A percentile compares a stretch with the other conserved stretches of the same genome.
Evolutionary conservation across 2,329 filamentous ascomycete genomes (phyloP).

Genomic region (Trichophyton equinum): DNA sequence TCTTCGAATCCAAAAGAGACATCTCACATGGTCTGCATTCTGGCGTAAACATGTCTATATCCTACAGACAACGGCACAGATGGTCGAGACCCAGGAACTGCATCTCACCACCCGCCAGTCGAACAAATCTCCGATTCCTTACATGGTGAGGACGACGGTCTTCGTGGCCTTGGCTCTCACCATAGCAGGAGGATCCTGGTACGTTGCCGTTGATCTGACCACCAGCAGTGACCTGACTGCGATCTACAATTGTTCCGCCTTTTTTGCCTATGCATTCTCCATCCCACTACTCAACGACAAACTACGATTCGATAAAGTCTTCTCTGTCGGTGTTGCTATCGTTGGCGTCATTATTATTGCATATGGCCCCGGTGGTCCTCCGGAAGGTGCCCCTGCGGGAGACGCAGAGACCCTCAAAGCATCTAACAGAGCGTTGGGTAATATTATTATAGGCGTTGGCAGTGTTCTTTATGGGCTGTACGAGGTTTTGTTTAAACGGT

Average conservation of each 20-base stretch:
- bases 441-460: constrained; percentile 80
- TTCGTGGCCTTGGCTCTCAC: constrained; percentile 78
- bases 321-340: constrained; percentile 79
- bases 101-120: constrained; percentile 40
- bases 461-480: constrained; percentile 93
- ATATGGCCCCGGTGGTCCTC: constrained; percentile 63
- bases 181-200: constrained; percentile 86
- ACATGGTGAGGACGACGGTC: constrained; percentile 67
- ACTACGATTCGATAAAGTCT: constrained; percentile 67
- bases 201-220: constrained; percentile 84
- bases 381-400: constrained; percentile 30
- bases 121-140: constrained; percentile 46
- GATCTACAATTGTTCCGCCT: constrained; percentile 98
- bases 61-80: constrained; percentile 57
- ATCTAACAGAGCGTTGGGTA: constrained; percentile 63
- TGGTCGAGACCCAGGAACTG: constrained; percentile 71
- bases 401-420: constrained; percentile 36
- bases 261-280: constrained; percentile 96
- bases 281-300: constrained; percentile 81
- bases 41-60: constrained; percentile 61
- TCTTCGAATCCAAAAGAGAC: constrained; percentile 64
- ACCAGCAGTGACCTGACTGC: constrained; percentile 88
- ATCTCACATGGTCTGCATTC: constrained; percentile 69
- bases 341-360: constrained; percentile 86
- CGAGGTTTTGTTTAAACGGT: constrained; percentile 90